Conservation (phyloP, 148 eudicot genomes). For the Fallopia convolvulus region DNA sequence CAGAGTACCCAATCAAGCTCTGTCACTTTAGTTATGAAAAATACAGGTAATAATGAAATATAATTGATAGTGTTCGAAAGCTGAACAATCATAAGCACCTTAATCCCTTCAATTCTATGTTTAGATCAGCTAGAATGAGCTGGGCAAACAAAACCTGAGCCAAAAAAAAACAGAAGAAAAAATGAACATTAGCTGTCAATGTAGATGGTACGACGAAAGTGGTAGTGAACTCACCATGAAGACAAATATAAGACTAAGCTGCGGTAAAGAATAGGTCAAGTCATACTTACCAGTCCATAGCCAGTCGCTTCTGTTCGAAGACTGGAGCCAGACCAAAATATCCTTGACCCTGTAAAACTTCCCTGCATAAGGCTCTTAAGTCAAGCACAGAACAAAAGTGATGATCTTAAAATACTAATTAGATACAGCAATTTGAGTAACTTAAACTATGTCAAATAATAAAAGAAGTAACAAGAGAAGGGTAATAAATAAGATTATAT, state of each 20-base stretch:
- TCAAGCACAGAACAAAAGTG: not conserved
- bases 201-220: not conserved
- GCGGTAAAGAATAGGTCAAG: constrained; percentile 2
- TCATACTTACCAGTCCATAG: constrained; percentile 73
- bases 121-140: constrained; percentile 79
- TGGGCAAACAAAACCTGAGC: constrained; percentile 85
- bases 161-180: constrained; percentile 20
- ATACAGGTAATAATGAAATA: not conserved
- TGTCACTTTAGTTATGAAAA: not conserved
- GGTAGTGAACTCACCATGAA: not conserved
- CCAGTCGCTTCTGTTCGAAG: constrained; percentile 95
- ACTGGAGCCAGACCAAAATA: constrained; percentile 93
- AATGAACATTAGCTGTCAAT: not conserved
- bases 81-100: constrained; percentile 34
- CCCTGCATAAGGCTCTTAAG: constrained; percentile 54
- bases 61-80: not conserved
- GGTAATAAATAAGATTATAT: not conserved
- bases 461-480: not conserved
- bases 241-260: not conserved
- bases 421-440: not conserved
- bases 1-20: constrained; percentile 1
- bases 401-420: not conserved
- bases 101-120: constrained; percentile 85
- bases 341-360: constrained; percentile 87
- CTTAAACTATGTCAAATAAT: not conserved